Base-by-base conservation (phyloP, 1,284 basidiomycete genomes). In the Ceraceosorus guamensis region DNA sequence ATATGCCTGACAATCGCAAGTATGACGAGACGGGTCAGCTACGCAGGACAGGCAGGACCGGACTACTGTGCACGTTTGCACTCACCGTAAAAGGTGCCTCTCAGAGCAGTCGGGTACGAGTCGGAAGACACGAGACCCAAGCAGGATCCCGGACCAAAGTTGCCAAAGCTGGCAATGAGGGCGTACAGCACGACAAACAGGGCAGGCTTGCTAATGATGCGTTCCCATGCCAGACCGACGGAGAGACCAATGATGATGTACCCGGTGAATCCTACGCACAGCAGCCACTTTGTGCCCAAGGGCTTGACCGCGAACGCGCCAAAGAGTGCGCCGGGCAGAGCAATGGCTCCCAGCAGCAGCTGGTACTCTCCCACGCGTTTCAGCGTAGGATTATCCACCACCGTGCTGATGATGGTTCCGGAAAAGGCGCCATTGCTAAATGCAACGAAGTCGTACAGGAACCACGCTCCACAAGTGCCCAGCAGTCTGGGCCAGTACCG, bases 141-240 rank as follows among this genome's bases (percentile, higher is more conserved):
- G 82, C 86, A 85, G 63, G 87, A 82, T 14, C 86, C 87, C 0
- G 87, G 87, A 14, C 86, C 85, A 70, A 85, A 55, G 69, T 88
- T 87, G 14, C 86, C 83, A 82, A 52, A 32, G 5, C 48, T 50
- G 14, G 52, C 37, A 6, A 70, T 49, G 5, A 69, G 52, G 14
- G 61, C 67, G 43, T 62, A 67, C 4, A 69, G 46, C 24, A 70
- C 76, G 55, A 87, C 80, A 66, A 87, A 86, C 13, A 85, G 79
- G 1, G 85, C 84, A 43, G 83, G 81, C 46, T 85, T 84, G 18
- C 81, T 79, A 3, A 82, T 84, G 56, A 87, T 83, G 74, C 82
- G 82, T 56, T 87, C 80, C 70, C 87, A 89, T 1, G 82, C 77
- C 52, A 81, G 75, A 6, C 87, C 87, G 13, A 66, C 56, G 34